A percentile compares a stretch with the other conserved stretches of the same genome.
These are phyloP conservation scores for Paratinospora sagittata DNA, from an alignment of 164 flowering plant species.

Conservation along the genomic window DNA sequence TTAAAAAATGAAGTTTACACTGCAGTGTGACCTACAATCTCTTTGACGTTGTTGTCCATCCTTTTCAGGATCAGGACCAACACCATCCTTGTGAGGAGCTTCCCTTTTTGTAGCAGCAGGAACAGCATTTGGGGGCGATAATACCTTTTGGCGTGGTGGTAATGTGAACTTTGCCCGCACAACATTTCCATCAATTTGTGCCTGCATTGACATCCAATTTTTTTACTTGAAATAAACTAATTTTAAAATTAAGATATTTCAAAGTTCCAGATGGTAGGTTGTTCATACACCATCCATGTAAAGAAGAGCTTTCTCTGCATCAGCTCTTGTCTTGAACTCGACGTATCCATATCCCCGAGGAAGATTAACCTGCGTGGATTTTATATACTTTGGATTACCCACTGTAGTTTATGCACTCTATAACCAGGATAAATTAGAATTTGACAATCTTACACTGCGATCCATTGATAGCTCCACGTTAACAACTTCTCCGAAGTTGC, in stretches of 20 bases:
- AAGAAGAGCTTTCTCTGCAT: conserved; percentile 86
- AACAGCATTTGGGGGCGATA: conserved; percentile 58
- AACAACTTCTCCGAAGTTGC: conserved; percentile 88
- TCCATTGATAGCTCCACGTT: conserved; percentile 78
- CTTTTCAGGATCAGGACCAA: conserved; percentile 50
- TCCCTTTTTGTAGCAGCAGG: conserved; percentile 60
- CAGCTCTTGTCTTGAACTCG: conserved; percentile 75
- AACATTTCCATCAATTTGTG: conserved; percentile 91
- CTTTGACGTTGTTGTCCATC: conserved; percentile 58
- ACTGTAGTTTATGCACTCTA: background rate
- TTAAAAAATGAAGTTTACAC: background rate
- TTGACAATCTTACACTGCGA: conserved; percentile 50
- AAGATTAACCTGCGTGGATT: conserved; percentile 68
- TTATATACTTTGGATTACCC: background rate
- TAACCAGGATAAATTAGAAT: background rate
- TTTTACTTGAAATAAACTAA: background rate
- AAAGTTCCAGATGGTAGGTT: background rate
- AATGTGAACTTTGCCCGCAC: conserved; percentile 74
- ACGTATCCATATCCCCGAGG: conserved; percentile 93
- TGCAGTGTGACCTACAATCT: conserved; percentile 40
- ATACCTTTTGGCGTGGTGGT: conserved; percentile 56
- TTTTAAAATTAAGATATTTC: background rate
- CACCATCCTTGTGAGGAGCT: conserved; percentile 43
- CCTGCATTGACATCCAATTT: conserved; percentile 40
- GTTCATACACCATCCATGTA: conserved; percentile 90